Base-by-base conservation (phyloP, 768 basidiomycete species). In the Suillus paluster region DNA sequence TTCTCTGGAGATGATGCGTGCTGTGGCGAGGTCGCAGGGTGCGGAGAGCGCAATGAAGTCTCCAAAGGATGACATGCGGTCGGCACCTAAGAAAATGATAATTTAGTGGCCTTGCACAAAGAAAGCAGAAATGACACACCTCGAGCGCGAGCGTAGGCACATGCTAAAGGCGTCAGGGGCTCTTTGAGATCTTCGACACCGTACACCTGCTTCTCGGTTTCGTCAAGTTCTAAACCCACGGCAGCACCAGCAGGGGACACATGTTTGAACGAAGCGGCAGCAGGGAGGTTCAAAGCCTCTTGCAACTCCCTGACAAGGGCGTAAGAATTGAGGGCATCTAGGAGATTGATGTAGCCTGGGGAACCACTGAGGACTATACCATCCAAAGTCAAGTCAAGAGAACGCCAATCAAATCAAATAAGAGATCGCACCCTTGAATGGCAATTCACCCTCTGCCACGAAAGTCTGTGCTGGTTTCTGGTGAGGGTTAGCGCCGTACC, bases 11-110 rank as follows among this genome's bases (percentile, higher is more conserved):
- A 99, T 97, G 73, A 99, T 96, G 66, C 88, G 89, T 46, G 97
- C 97, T 10, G 97, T 99, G 1, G 94, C 90, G 41, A 95, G 80
- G 73, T 99, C 97, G 78, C 96, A 97, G 21, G 89, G 86, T 30
- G 91, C 89, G 19, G 95, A 97, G 12, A 99, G 83, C 0, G 95
- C 97, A 68, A 99, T 96, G 74, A 99, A 99, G 79, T 99, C 97
- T 5, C 97, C 97, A 73, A 99, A 99, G 3, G 97, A 98, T 1
- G 97, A 98, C 97, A 99, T 99, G 58, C 97, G 89, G 74, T 99
- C 97, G 25, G 97, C 97, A 60, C 95, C 92, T 93, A 66, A 7
- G 66, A 60, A 34, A 65, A 27, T n/a, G 23, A 52, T 17, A n/a
- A 59, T 61, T 61, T 19, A 60, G 59, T 46, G 4, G 4, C 30